Conservation (phyloP, 495 filamentous ascomycete genomes). For the Venustampulla echinocandica region DNA sequence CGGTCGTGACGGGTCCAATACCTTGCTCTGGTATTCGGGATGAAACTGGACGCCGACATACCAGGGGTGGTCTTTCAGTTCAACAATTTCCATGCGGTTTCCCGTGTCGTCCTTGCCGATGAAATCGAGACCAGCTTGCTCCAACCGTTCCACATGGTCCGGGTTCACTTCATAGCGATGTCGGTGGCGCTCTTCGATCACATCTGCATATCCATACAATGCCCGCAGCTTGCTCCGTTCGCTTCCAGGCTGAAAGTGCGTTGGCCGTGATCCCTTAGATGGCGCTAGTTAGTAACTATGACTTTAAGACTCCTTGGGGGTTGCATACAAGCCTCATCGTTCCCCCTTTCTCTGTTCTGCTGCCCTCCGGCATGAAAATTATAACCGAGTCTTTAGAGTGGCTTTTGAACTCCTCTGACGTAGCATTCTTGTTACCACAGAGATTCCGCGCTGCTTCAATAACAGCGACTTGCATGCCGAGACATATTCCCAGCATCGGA, state of each 20-base stretch:
- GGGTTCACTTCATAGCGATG: conserved; percentile 74
- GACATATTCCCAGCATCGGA: conserved; percentile 86
- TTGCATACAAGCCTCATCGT: conserved; percentile 85
- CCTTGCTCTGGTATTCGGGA: conserved; percentile 68
- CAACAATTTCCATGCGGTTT: conserved; percentile 82
- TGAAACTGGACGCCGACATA: conserved; percentile 88
- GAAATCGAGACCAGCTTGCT: conserved; percentile 50
- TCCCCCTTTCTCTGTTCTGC: conserved; percentile 64
- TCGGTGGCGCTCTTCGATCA: conserved; percentile 58
- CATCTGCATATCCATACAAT: conserved; percentile 54
- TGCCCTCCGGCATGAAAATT: conserved; percentile 84
- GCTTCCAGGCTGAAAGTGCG: conserved; percentile 45
- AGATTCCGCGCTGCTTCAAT: conserved; percentile 73
- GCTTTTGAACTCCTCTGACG: conserved; percentile 25
- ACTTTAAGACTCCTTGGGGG: too few species aligned
- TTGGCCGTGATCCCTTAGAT: too few species aligned
- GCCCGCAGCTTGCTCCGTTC: conserved; percentile 74
- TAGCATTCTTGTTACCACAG: conserved; percentile 25
- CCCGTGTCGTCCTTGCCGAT: conserved; percentile 73
- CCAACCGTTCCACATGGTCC: conserved; percentile 48
- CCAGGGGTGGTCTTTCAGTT: conserved; percentile 80
- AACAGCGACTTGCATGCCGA: conserved; percentile 88
- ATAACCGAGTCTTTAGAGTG: conserved; percentile 45
- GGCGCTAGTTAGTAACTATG: too few species aligned
- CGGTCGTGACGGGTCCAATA: conserved; percentile 63